Conservation (phyloP, 306 rosid species). For the Mimosa bimucronata region DNA sequence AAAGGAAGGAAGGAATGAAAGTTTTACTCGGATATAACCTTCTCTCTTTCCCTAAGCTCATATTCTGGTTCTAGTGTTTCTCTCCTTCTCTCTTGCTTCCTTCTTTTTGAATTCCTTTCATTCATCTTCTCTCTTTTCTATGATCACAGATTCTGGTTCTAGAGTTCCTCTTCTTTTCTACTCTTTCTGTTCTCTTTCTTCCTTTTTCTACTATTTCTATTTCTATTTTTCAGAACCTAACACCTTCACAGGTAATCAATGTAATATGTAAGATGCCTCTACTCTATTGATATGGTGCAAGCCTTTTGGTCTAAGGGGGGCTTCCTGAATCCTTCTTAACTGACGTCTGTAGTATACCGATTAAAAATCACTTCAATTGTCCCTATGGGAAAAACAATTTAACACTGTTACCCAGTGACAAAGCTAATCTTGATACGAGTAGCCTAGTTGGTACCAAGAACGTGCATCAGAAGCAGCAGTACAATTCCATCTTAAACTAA, state of each 20-base stretch:
- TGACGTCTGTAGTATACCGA: conserved; percentile 6
- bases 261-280: neutral
- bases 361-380: neutral
- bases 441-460: conserved; percentile 6
- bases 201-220: too few relatives aligned
- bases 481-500: conserved; percentile 8
- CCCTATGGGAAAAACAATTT: neutral
- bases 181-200: too few relatives aligned
- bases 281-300: neutral
- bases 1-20: too few relatives aligned
- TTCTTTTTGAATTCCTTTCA: too few relatives aligned
- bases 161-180: too few relatives aligned
- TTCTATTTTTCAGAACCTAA: too few relatives aligned
- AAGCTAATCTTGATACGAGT: conserved; percentile 19
- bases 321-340: neutral
- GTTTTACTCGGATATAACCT: too few relatives aligned
- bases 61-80: too few relatives aligned
- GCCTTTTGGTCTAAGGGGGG: conserved; percentile 2
- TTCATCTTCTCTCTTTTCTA: too few relatives aligned
- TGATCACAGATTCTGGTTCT: too few relatives aligned
- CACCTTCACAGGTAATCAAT: conserved; percentile 3
- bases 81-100: too few relatives aligned
- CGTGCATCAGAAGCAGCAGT: conserved; percentile 3
- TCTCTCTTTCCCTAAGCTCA: too few relatives aligned
- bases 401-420: neutral